phyloP scores from a whole-genome alignment of 2,329 filamentous ascomycete species.

The Amauroascus verrucosus region DNA sequence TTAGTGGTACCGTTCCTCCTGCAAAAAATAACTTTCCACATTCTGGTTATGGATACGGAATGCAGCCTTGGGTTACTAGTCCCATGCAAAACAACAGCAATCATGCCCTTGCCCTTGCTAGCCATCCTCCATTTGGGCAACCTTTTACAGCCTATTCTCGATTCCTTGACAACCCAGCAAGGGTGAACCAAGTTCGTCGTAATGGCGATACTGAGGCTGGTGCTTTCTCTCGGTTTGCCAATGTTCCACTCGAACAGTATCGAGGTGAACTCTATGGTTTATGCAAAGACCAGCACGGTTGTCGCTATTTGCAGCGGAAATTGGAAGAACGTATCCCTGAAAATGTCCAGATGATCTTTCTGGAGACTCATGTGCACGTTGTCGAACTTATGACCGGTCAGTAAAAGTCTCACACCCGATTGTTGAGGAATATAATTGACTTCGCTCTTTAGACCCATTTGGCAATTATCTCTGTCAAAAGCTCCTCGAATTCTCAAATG shows the following conservation, averaged over 20 bases:
- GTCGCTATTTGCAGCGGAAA: conserved; percentile 93
- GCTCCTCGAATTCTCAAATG: conserved; percentile 86
- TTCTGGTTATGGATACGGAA: conserved; percentile 43
- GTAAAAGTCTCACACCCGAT: conserved; percentile 7
- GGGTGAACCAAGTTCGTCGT: conserved; percentile 63
- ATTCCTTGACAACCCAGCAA: conserved; percentile 63
- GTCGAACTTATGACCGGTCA: conserved; percentile 85
- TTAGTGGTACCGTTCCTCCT: conserved; percentile 22
- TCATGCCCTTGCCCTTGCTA: conserved; percentile 36
- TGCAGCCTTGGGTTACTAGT: conserved; percentile 47
- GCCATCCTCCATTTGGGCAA: conserved; percentile 45
- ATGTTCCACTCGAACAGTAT: conserved; percentile 70
- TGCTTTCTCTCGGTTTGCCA: conserved; percentile 67
- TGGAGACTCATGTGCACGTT: conserved; percentile 86
- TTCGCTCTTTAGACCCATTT: conserved; percentile 59
- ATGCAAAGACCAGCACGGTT: conserved; percentile 97
- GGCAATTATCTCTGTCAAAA: conserved; percentile 99
- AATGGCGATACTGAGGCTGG: conserved; percentile 39
- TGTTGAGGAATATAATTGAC: conserved; percentile 18
- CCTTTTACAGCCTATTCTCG: conserved; percentile 33
- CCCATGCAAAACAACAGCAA: conserved; percentile 30
- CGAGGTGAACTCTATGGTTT: conserved; percentile 75
- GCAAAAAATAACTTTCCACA: conserved; percentile 29
- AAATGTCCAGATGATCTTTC: conserved; percentile 84
- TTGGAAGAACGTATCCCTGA: conserved; percentile 79